Evolutionary conservation across 1,284 basidiomycete genomes (phyloP).

Genomic region (Hortiboletus rubellus): DNA sequence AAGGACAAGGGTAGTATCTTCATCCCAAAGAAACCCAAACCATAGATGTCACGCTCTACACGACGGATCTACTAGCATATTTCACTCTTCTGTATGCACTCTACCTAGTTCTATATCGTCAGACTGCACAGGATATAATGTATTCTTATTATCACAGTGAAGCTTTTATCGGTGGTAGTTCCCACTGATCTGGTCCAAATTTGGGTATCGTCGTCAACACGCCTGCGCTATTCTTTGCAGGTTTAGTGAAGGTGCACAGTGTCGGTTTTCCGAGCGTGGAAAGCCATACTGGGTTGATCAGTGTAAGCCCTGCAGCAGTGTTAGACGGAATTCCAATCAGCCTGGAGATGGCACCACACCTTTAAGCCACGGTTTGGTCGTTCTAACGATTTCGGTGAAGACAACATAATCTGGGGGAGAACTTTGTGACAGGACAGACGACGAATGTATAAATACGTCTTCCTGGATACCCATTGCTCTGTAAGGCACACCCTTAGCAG

Average conservation of each 20-base stretch:
- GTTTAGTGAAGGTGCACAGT: slow-evolving; percentile 89
- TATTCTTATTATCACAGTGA: slow-evolving; percentile 22
- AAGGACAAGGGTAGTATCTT: slow-evolving; percentile 48
- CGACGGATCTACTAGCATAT: background rate
- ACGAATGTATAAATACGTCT: slow-evolving; percentile 93
- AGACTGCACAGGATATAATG: slow-evolving; percentile 9
- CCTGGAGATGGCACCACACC: slow-evolving; percentile 43
- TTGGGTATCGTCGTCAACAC: slow-evolving; percentile 73
- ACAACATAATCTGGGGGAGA: slow-evolving; percentile 88
- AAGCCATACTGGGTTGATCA: slow-evolving; percentile 90
- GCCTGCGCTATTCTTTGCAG: slow-evolving; percentile 68
- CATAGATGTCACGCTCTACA: slow-evolving; percentile 15
- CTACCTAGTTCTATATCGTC: slow-evolving; percentile 10
- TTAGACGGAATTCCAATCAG: slow-evolving; percentile 1
- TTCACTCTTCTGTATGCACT: background rate
- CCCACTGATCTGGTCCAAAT: slow-evolving; percentile 83
- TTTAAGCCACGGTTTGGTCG: slow-evolving; percentile 79
- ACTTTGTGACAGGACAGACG: slow-evolving; percentile 70
- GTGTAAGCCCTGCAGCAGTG: slow-evolving; percentile 65
- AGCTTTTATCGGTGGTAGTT: slow-evolving; percentile 75
- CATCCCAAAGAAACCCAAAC: slow-evolving; percentile 45
- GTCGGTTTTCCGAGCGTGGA: slow-evolving; percentile 73
- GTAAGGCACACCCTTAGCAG: slow-evolving; percentile 82
- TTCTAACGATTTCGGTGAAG: slow-evolving; percentile 80
- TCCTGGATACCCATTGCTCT: slow-evolving; percentile 79